Conservation (phyloP, 2,329 filamentous ascomycete species). For the Neurospora sp. region DNA sequence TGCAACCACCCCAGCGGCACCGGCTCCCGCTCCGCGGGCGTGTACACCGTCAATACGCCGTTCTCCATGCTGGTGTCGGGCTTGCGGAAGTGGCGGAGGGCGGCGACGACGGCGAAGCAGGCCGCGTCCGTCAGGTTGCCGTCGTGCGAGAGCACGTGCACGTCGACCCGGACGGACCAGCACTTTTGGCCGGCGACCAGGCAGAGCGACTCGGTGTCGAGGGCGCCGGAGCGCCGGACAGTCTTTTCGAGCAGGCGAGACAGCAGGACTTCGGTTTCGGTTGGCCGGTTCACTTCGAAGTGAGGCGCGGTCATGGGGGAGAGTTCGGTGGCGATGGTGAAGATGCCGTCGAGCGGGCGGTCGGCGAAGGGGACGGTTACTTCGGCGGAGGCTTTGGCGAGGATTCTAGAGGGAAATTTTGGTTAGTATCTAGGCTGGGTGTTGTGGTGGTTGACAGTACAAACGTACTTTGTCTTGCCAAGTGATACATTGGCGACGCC, state of each 20-base stretch:
- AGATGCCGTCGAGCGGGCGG: slow-evolving; percentile 89
- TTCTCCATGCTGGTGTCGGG: slow-evolving; percentile 83
- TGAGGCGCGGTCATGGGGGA: slow-evolving; percentile 85
- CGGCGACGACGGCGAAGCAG: slow-evolving; percentile 79
- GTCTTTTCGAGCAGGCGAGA: slow-evolving; percentile 89
- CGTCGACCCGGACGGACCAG: slow-evolving; percentile 83
- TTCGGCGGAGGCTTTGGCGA: slow-evolving; percentile 79
- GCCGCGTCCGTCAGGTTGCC: slow-evolving; percentile 80
- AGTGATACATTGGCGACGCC: slow-evolving; percentile 79
- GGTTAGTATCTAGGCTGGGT: slow-evolving; percentile 32
- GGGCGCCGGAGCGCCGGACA: slow-evolving; percentile 78
- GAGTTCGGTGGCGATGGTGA: slow-evolving; percentile 84
- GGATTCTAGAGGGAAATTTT: slow-evolving; percentile 58
- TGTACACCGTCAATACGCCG: slow-evolving; percentile 76
- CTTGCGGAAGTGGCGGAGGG: slow-evolving; percentile 81
- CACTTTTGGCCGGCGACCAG: slow-evolving; percentile 84
- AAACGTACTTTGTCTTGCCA: slow-evolving; percentile 73
- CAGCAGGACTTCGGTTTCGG: slow-evolving; percentile 74
- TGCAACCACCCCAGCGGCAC: slow-evolving; percentile 86
- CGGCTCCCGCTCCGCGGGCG: slow-evolving; percentile 74
- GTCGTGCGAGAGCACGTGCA: slow-evolving; percentile 86
- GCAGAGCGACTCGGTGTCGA: slow-evolving; percentile 93
- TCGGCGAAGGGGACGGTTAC: slow-evolving; percentile 78
- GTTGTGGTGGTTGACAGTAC: neutral
- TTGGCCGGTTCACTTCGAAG: slow-evolving; percentile 77